These are phyloP conservation scores for Sugiyamaella japonica DNA, from an alignment of 1,139 yeast species.

Conservation along the genomic window DNA sequence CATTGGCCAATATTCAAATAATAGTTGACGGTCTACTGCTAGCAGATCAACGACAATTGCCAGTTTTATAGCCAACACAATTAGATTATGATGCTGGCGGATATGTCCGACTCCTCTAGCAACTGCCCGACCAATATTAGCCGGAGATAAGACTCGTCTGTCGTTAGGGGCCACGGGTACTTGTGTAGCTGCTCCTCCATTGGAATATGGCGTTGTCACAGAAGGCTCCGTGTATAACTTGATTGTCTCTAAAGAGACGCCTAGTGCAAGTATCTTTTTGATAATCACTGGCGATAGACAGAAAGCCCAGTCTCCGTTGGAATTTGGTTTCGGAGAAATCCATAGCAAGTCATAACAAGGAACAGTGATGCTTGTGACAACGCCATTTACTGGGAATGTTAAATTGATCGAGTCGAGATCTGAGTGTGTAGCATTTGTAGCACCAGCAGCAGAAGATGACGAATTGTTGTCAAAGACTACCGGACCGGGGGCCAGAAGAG, in stretches of 20 bases:
- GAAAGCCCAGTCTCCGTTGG: slow-evolving; percentile 13
- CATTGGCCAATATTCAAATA: slow-evolving; percentile 13
- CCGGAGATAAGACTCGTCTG: neutral
- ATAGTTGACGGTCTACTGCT: slow-evolving; percentile 14
- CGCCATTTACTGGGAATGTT: slow-evolving; percentile 5
- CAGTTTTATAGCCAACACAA: slow-evolving; percentile 12
- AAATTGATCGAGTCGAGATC: slow-evolving; percentile 3
- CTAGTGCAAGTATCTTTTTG: slow-evolving; percentile 2
- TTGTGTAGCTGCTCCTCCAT: neutral
- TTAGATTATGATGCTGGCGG: slow-evolving; percentile 10
- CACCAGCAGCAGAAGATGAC: neutral
- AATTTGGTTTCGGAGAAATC: slow-evolving; percentile 8
- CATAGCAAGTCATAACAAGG: slow-evolving; percentile 13
- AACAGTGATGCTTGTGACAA: neutral
- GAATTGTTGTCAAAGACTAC: neutral
- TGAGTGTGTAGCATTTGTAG: neutral
- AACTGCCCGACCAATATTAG: slow-evolving; percentile 1
- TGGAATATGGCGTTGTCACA: no score
- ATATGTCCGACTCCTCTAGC: slow-evolving; percentile 9
- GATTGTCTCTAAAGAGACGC: slow-evolving; percentile 1
- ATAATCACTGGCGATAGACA: slow-evolving; percentile 9
- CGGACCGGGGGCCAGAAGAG: neutral
- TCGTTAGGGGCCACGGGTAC: neutral
- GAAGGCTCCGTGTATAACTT: slow-evolving; percentile 2
- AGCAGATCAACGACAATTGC: slow-evolving; percentile 18